A percentile compares a stretch with the other conserved stretches of the same genome.
Evolutionary conservation across 164 flowering plant genomes (phyloP).

Genomic region (Malania oleifera): DNA sequence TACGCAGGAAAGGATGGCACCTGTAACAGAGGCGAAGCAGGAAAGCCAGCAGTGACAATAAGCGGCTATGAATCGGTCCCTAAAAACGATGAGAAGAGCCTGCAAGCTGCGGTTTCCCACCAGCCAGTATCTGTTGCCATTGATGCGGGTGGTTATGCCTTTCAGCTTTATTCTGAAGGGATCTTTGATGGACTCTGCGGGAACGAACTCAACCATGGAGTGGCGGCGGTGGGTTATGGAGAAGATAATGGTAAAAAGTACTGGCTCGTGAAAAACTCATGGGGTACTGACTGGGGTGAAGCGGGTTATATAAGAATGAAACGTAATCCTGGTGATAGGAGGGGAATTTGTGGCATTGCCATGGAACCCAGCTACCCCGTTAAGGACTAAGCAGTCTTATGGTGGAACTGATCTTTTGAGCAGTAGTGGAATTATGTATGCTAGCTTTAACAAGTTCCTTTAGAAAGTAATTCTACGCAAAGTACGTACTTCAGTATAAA

Average conservation of each 20-base stretch:
- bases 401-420: neutral
- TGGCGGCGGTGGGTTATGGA: conserved; percentile 55
- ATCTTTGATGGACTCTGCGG: conserved; percentile 39
- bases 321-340: conserved; percentile 20
- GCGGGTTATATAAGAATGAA: conserved; percentile 38
- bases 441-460: no score
- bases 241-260: conserved; percentile 28
- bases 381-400: conserved; percentile 3
- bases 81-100: conserved; percentile 20
- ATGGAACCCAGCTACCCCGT: conserved; percentile 47
- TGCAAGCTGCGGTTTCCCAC: conserved; percentile 32
- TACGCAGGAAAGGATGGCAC: conserved; percentile 25
- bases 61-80: conserved; percentile 30
- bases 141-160: conserved; percentile 36
- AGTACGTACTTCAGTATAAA: no score
- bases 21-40: conserved; percentile 23
- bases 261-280: conserved; percentile 64
- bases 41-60: conserved; percentile 26
- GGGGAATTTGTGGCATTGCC: conserved; percentile 51
- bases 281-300: conserved; percentile 65
- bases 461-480: no score
- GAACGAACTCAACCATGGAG: conserved; percentile 43
- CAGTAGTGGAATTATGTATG: no score
- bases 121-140: conserved; percentile 61
- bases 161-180: conserved; percentile 49